Conservation (phyloP, 108 stramenopile genomes). For the Chaetoceros tenuissimus region DNA sequence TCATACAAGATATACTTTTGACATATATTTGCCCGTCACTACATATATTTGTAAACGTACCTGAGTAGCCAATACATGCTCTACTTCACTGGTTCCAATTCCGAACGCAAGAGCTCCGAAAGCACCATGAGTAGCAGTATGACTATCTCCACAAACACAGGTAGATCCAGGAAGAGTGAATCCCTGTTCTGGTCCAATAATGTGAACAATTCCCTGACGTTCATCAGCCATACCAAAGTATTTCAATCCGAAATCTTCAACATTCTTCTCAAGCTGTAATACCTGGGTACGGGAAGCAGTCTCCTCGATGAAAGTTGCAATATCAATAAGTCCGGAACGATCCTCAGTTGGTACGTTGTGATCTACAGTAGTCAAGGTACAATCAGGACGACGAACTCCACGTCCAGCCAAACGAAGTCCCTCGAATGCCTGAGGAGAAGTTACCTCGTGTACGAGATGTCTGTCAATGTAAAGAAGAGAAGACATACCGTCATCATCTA, state of each 20-base stretch:
- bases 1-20: background rate
- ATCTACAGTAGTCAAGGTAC: slow-evolving; percentile 88
- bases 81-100: slow-evolving; percentile 93
- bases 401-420: slow-evolving; percentile 79
- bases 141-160: slow-evolving; percentile 89
- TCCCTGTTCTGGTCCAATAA: slow-evolving; percentile 94
- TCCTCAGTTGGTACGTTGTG: slow-evolving; percentile 92
- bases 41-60: no score
- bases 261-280: slow-evolving; percentile 72
- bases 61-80: slow-evolving; percentile 93
- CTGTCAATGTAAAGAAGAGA: slow-evolving; percentile 90
- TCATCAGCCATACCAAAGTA: slow-evolving; percentile 93
- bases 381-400: slow-evolving; percentile 85
- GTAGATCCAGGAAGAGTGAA: slow-evolving; percentile 90
- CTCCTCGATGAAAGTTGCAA: slow-evolving; percentile 75
- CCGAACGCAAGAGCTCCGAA: slow-evolving; percentile 94
- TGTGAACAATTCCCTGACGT: slow-evolving; percentile 93
- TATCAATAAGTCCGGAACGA: slow-evolving; percentile 50
- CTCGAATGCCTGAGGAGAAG: slow-evolving; percentile 94
- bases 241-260: slow-evolving; percentile 82
- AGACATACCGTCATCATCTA: slow-evolving; percentile 74
- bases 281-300: slow-evolving; percentile 80
- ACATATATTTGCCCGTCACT: no score
- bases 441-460: slow-evolving; percentile 89
- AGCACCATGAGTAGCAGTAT: slow-evolving; percentile 94